These are phyloP conservation scores for Russula emetica DNA, from an alignment of 768 basidiomycete genomes.

Conservation along the genomic window DNA sequence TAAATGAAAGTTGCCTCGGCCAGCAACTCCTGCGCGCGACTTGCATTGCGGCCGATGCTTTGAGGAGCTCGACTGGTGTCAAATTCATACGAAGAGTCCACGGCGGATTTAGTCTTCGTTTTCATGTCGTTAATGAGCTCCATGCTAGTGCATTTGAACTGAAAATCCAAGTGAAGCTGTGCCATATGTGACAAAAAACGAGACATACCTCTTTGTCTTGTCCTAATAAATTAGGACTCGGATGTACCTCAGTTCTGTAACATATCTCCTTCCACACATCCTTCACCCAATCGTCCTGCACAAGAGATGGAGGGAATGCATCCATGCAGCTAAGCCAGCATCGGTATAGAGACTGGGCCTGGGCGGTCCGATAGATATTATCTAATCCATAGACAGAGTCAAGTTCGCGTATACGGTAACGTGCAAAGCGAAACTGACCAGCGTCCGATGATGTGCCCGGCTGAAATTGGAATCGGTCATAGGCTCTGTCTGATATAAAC, in stretches of 20 bases:
- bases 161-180: background rate
- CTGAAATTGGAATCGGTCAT: background rate
- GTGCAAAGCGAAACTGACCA: background rate
- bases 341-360: background rate
- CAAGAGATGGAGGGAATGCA: slow-evolving; percentile 4
- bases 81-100: slow-evolving; percentile 12
- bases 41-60: slow-evolving; percentile 3
- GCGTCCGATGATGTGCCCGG: background rate
- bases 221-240: background rate
- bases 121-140: background rate
- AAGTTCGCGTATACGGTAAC: background rate
- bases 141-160: background rate
- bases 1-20: slow-evolving; percentile 7
- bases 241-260: background rate
- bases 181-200: background rate
- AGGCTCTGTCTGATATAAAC: background rate
- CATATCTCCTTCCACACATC: slow-evolving; percentile 7
- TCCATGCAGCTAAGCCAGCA: slow-evolving; percentile 10
- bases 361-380: background rate
- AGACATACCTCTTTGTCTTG: background rate
- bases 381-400: background rate
- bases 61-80: slow-evolving; percentile 8
- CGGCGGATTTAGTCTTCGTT: background rate
- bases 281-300: background rate
- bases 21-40: background rate